These are phyloP conservation scores for Austroboletus eburneus DNA, from an alignment of 768 basidiomycete species.

Conservation along the genomic window DNA sequence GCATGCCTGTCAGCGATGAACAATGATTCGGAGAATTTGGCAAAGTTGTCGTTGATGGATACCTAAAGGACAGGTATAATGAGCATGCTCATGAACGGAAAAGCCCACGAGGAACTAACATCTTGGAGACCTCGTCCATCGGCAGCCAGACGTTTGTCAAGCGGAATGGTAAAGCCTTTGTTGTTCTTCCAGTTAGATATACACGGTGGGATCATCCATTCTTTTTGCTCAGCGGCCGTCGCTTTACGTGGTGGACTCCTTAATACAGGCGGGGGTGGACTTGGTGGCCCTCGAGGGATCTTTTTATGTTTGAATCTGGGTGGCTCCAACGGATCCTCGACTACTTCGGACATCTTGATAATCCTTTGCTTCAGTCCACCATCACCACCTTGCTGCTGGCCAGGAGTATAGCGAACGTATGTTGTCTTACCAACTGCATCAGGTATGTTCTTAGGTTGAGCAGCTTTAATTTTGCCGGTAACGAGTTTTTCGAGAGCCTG, in stretches of 20 bases:
- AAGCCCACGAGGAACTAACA: conserved; percentile 45
- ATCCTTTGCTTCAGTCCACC: conserved; percentile 84
- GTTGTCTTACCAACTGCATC: conserved; percentile 77
- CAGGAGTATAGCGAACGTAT: conserved; percentile 96
- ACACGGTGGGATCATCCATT: conserved; percentile 99
- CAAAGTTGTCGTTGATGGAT: conserved; percentile 98
- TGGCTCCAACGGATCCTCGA: conserved; percentile 96
- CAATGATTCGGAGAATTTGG: conserved; percentile 95
- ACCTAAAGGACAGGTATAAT: conserved; percentile 46
- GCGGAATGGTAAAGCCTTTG: conserved; percentile 98
- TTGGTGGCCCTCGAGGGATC: conserved; percentile 94
- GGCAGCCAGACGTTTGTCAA: conserved; percentile 96
- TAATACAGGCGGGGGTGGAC: conserved; percentile 93
- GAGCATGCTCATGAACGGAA: not conserved
- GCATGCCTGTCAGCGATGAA: conserved; percentile 96
- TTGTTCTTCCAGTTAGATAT: conserved; percentile 99
- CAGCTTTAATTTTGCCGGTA: conserved; percentile 95
- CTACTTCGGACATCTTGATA: conserved; percentile 98
- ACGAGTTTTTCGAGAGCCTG: conserved; percentile 91
- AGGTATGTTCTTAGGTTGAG: conserved; percentile 94
- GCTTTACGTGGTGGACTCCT: conserved; percentile 95
- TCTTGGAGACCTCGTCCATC: conserved; percentile 99
- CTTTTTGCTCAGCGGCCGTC: conserved; percentile 96
- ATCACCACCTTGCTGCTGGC: conserved; percentile 69
- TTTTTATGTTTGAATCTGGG: conserved; percentile 99